phyloP scores from a whole-genome alignment of 2,329 filamentous ascomycete species.

The Seiridium cupressi region DNA sequence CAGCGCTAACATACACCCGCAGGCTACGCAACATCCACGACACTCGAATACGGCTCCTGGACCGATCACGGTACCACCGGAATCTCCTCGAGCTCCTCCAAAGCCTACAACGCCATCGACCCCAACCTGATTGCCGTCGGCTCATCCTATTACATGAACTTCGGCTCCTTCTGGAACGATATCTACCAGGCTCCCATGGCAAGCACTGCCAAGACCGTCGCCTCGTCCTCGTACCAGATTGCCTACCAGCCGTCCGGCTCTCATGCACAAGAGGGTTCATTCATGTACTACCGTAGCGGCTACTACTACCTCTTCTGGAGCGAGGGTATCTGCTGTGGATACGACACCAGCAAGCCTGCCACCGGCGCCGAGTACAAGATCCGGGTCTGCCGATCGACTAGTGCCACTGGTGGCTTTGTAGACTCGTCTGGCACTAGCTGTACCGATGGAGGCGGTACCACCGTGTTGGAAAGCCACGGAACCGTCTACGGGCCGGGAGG shows the following conservation, averaged over 20 bases:
- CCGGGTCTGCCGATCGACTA: conserved; percentile 58
- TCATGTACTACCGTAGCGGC: conserved; percentile 50
- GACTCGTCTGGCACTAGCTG: conserved; percentile 55
- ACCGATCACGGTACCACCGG: conserved; percentile 57
- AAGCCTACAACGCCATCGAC: conserved; percentile 61
- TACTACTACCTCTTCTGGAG: conserved; percentile 68
- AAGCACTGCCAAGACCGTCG: conserved; percentile 26
- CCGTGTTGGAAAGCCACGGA: conserved; percentile 55
- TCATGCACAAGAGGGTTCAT: conserved; percentile 56
- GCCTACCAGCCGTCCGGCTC: conserved; percentile 49
- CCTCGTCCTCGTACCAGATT: conserved; percentile 41
- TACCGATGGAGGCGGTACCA: conserved; percentile 53
- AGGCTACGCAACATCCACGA: conserved; percentile 42
- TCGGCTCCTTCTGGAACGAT: conserved; percentile 68
- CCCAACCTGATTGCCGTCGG: conserved; percentile 45
- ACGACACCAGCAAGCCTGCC: conserved; percentile 48
- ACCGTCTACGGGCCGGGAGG: conserved; percentile 62
- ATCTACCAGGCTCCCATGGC: conserved; percentile 58
- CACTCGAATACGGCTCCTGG: conserved; percentile 55
- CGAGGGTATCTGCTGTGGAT: conserved; percentile 61
- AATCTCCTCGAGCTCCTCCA: conserved; percentile 39
- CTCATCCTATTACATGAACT: conserved; percentile 50
- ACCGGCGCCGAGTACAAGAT: conserved; percentile 64
- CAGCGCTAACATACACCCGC: not conserved
- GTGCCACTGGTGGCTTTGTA: conserved; percentile 52